Conservation (phyloP, 805 yeast genomes). For the Yamadazyma takamatsuzukensis region DNA sequence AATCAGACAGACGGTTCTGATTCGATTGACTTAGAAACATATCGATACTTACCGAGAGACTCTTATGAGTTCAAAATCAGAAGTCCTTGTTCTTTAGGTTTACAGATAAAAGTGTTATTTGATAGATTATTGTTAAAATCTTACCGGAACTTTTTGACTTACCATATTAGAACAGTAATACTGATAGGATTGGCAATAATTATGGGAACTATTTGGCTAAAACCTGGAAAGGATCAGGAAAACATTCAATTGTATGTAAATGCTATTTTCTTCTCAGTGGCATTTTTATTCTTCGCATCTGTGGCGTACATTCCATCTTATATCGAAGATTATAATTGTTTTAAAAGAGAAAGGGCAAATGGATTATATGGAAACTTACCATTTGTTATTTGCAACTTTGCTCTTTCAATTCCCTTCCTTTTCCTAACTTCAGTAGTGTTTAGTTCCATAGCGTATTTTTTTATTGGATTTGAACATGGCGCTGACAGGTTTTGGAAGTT, state of each 20-base stretch:
- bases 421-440: constrained; percentile 28
- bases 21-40: not conserved
- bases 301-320: constrained; percentile 41
- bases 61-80: constrained; percentile 2
- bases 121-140: constrained; percentile 28
- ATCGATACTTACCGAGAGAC: no score
- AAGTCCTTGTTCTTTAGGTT: constrained; percentile 1
- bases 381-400: constrained; percentile 30
- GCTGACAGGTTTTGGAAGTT: constrained; percentile 30
- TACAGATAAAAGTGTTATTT: constrained; percentile 16
- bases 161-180: constrained; percentile 34
- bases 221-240: constrained; percentile 25
- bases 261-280: constrained; percentile 41
- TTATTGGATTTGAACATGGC: constrained; percentile 26
- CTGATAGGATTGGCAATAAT: constrained; percentile 36
- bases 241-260: constrained; percentile 31
- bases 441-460: constrained; percentile 30
- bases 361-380: constrained; percentile 37
- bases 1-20: not conserved
- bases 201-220: constrained; percentile 34
- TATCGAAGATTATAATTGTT: constrained; percentile 29
- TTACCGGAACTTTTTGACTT: constrained; percentile 31
- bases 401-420: constrained; percentile 35
- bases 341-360: constrained; percentile 28
- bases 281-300: constrained; percentile 43